Percentiles rank a stretch among this genome's conserved stretches.
Conservation (phyloP, 192 early-diverging fungal genomes). For the Rhizophagus clarus region DNA sequence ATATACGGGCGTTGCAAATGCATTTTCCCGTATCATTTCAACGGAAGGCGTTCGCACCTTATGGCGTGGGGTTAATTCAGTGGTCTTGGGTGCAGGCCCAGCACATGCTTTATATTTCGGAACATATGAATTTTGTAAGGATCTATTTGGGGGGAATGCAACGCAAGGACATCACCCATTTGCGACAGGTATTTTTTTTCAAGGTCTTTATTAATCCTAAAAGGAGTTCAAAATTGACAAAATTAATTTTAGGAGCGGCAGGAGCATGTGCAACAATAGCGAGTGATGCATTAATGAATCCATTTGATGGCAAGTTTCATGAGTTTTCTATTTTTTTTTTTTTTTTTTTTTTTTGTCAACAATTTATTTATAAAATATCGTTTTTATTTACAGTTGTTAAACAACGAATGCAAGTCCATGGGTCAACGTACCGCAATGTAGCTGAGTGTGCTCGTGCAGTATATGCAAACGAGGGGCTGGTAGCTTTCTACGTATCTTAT, state of each 20-base stretch:
- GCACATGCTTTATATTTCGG: slow-evolving; percentile 97
- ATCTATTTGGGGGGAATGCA: slow-evolving; percentile 62
- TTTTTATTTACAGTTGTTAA: slow-evolving; percentile 69
- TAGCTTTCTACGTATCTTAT: slow-evolving; percentile 91
- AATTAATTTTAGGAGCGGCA: slow-evolving; percentile 62
- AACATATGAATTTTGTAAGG: slow-evolving; percentile 90
- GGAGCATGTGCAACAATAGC: slow-evolving; percentile 87
- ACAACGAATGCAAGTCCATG: slow-evolving; percentile 91
- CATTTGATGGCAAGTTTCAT: slow-evolving; percentile 80
- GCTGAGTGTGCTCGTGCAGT: slow-evolving; percentile 71
- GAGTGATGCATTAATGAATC: slow-evolving; percentile 92
- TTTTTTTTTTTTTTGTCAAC: too few species aligned
- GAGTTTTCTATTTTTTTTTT: too few species aligned
- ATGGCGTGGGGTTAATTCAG: slow-evolving; percentile 92
- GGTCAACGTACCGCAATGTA: slow-evolving; percentile 70
- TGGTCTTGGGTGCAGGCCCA: slow-evolving; percentile 91
- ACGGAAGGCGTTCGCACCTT: slow-evolving; percentile 80
- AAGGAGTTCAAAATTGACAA: neutral
- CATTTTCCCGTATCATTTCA: slow-evolving; percentile 68
- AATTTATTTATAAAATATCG: neutral
- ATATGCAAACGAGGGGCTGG: slow-evolving; percentile 72
- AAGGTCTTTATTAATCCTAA: slow-evolving; percentile 8
- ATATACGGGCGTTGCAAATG: slow-evolving; percentile 72
- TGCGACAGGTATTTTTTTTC: slow-evolving; percentile 54
- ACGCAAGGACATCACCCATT: slow-evolving; percentile 56